phyloP scores from a whole-genome alignment of 75 land plant genomes.

The Sequoia sempervirens region DNA sequence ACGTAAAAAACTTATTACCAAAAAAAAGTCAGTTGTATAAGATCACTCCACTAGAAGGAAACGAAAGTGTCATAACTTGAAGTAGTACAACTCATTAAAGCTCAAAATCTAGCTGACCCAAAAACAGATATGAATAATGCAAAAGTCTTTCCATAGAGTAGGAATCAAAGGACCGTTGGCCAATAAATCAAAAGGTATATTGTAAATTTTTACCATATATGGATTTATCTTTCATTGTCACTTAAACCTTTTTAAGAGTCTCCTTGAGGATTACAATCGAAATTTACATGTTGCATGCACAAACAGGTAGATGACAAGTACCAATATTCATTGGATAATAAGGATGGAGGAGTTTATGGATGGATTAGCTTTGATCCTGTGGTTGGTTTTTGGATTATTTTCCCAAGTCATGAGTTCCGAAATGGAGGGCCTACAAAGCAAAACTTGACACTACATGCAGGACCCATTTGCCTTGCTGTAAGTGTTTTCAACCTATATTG shows the following conservation, averaged over 20 bases:
- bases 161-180: neutral
- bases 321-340: constrained; percentile 52
- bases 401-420: constrained; percentile 43
- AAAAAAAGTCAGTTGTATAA: neutral
- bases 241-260: neutral
- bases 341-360: constrained; percentile 43
- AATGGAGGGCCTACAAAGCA: constrained; percentile 59
- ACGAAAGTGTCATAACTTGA: neutral
- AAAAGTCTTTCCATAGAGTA: neutral
- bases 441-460: constrained; percentile 44
- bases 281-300: neutral
- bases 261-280: neutral
- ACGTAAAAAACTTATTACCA: neutral
- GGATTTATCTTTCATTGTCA: neutral
- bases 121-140: neutral
- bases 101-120: neutral
- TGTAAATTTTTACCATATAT: neutral
- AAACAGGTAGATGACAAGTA: constrained; percentile 59
- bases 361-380: constrained; percentile 47
- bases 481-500: constrained; percentile 1
- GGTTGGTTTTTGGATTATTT: constrained; percentile 49
- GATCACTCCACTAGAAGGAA: neutral
- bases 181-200: neutral
- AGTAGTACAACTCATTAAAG: neutral
- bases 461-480: constrained; percentile 48